These are phyloP conservation scores for Penicillium polonicum DNA, from an alignment of 2,329 filamentous ascomycete genomes.

Conservation along the genomic window DNA sequence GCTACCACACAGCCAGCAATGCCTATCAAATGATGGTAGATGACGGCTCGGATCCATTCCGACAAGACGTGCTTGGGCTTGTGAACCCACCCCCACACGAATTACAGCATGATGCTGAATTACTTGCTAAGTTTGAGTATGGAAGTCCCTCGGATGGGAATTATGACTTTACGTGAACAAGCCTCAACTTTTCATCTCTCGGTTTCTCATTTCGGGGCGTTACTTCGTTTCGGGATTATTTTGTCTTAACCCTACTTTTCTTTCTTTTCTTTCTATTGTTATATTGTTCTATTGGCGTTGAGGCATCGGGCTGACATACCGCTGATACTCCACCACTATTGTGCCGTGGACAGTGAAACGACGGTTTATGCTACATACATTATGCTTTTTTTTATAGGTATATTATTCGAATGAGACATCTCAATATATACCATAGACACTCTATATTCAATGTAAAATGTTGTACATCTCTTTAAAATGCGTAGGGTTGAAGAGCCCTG, in stretches of 20 bases:
- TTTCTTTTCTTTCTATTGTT: background rate
- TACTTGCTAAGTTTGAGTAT: constrained; percentile 42
- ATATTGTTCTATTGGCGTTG: constrained; percentile 7
- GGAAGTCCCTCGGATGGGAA: constrained; percentile 40
- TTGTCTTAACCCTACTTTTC: constrained; percentile 6
- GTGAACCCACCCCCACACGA: constrained; percentile 42
- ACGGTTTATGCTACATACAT: background rate
- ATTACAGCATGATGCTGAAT: constrained; percentile 42
- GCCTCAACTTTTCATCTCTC: constrained; percentile 21
- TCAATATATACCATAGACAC: background rate
- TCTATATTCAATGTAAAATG: background rate
- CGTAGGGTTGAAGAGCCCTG: constrained; percentile 18
- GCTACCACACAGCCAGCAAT: constrained; percentile 36
- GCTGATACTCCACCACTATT: constrained; percentile 4
- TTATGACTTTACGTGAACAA: constrained; percentile 33
- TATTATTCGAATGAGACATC: background rate
- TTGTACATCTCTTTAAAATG: background rate
- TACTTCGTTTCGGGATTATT: constrained; percentile 6
- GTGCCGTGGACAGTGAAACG: background rate
- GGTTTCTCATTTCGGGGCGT: background rate
- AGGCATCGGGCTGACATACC: constrained; percentile 1
- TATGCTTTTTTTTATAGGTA: background rate
- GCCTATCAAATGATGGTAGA: constrained; percentile 47
- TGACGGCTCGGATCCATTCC: constrained; percentile 40
- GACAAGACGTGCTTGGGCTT: constrained; percentile 40